Evolutionary conservation across 345 rosid genomes (phyloP).

Genomic region (Cardamine resedifolia): DNA sequence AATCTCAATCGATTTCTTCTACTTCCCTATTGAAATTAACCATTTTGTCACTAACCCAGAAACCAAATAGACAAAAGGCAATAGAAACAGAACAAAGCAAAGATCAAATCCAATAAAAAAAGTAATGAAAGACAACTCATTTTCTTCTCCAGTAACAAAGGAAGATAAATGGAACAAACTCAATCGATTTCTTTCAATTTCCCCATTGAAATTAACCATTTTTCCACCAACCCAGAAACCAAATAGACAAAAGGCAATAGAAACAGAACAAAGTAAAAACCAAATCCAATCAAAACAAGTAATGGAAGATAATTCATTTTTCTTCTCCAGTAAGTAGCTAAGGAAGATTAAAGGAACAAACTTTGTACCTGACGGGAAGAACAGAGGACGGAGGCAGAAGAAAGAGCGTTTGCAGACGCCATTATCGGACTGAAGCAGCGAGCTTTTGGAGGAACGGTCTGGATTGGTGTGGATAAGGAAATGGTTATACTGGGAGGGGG

Average conservation of each 20-base stretch:
- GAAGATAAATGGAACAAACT: too few species aligned
- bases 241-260: neutral
- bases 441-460: neutral
- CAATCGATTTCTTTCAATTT: neutral
- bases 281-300: constrained; percentile 9
- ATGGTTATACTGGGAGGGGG: constrained; percentile 27
- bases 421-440: constrained; percentile 28
- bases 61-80: neutral
- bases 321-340: neutral
- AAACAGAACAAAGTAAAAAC: neutral
- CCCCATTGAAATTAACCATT: neutral
- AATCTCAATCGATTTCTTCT: neutral
- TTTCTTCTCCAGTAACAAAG: neutral
- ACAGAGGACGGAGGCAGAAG: constrained; percentile 66
- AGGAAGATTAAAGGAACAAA: neutral
- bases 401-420: constrained; percentile 82
- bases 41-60: constrained; percentile 15
- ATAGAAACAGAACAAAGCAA: neutral
- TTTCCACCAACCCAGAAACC: constrained; percentile 7
- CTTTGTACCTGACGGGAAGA: constrained; percentile 62
- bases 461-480: constrained; percentile 36
- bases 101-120: neutral
- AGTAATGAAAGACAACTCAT: neutral
- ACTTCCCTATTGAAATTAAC: neutral
- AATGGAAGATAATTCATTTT: neutral